Percentiles rank a stretch among this genome's conserved stretches.
These are phyloP conservation scores for Smallanthus sonchifolius DNA, from an alignment of 129 eudicot genomes.

Conservation along the genomic window DNA sequence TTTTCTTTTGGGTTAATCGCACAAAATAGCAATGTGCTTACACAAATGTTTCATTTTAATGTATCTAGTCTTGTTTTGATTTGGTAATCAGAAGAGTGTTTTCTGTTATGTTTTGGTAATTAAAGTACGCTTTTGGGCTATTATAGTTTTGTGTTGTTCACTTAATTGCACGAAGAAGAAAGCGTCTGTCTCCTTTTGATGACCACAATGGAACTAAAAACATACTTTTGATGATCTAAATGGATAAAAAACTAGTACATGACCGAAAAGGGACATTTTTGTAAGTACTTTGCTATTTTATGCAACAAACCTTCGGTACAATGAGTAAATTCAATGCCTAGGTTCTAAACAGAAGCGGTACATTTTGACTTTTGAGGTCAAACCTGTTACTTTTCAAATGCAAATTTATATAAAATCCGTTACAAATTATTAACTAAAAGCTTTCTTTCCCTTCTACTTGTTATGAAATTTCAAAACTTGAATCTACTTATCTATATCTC, in stretches of 20 bases:
- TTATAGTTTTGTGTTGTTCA: no score
- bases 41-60: no score
- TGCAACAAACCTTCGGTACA: background rate
- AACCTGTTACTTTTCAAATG: background rate
- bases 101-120: no score
- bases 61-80: no score
- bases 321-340: background rate
- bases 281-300: background rate
- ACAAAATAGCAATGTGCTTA: no score
- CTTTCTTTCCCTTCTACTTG: background rate
- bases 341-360: background rate
- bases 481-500: background rate
- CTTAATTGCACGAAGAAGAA: no score
- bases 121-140: no score
- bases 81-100: no score
- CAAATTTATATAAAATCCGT: background rate
- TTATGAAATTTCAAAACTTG: background rate
- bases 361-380: background rate
- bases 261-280: background rate
- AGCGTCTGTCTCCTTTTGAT: background rate
- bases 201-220: background rate
- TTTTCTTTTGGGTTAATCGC: background rate
- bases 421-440: background rate
- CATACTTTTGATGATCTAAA: background rate
- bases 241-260: background rate